Evolutionary conservation across 257 asterid genomes (phyloP).

Genomic region (Gardenia jasminoides): DNA sequence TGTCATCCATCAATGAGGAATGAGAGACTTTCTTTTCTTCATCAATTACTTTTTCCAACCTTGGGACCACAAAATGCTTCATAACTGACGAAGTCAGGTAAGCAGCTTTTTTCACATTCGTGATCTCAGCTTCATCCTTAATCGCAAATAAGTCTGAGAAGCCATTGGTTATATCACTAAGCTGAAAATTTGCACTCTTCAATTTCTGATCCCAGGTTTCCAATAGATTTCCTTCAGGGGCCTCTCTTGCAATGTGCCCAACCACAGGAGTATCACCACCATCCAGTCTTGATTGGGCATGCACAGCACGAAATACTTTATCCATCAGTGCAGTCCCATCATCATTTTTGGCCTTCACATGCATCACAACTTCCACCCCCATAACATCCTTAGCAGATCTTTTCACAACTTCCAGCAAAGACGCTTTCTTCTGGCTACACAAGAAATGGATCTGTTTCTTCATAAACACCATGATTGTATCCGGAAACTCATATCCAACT

Average conservation of each 20-base stretch:
- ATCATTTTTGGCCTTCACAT: slow-evolving; percentile 49
- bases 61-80: slow-evolving; percentile 67
- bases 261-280: slow-evolving; percentile 28
- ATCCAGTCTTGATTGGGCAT: slow-evolving; percentile 29
- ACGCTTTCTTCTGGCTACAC: slow-evolving; percentile 62
- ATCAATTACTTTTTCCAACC: slow-evolving; percentile 55
- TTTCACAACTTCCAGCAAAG: slow-evolving; percentile 48
- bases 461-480: slow-evolving; percentile 65
- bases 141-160: slow-evolving; percentile 61
- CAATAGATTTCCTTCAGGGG: slow-evolving; percentile 61
- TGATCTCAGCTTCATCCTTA: slow-evolving; percentile 54
- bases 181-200: slow-evolving; percentile 40
- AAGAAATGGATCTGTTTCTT: slow-evolving; percentile 48
- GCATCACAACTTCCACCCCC: slow-evolving; percentile 41
- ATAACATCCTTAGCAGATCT: slow-evolving; percentile 45
- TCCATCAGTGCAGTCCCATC: slow-evolving; percentile 56
- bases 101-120: slow-evolving; percentile 60
- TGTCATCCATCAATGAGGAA: slow-evolving; percentile 60
- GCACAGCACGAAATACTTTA: slow-evolving; percentile 32
- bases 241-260: slow-evolving; percentile 58
- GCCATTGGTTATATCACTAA: slow-evolving; percentile 57
- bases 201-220: slow-evolving; percentile 58
- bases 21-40: slow-evolving; percentile 76
- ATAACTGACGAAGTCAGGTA: slow-evolving; percentile 53
- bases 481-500: slow-evolving; percentile 72